Evolutionary conservation across 306 rosid species (phyloP), one percentile per base, ranked within the genome.

Genomic region (Prinsepia uniflora): DNA sequence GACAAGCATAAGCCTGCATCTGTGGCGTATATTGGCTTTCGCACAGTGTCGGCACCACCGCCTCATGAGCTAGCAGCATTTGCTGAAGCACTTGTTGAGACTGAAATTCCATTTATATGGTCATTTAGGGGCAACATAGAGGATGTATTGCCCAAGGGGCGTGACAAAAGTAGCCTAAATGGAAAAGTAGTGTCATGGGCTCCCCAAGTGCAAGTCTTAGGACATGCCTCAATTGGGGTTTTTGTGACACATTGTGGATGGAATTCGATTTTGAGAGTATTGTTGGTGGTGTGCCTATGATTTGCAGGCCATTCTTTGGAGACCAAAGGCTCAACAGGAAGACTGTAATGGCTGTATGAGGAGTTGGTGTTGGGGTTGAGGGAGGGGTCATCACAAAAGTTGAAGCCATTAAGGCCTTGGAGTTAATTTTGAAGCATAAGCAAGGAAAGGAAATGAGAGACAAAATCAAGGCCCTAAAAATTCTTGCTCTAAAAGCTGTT

Each of bases 121-220:
- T 82, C 94, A 3, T 81, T 78, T 48, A 81, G 75, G 19, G 95
- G 87, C 2, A 65, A 76, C 4, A 74, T 72, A 10, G 78, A 86
- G 50, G 80, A 80, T 39, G 48, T 61, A 22, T 57, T 90, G 17
- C 85, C 89, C 1, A 34, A 80, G 5, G 86, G 85, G 5, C 73
- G 77, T 60, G 10, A 72, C 7, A 77, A 80, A 63, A 76, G 71
- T 24, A 61, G 36, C 8, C 20, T 45, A 6, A 57, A 30, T 15
- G 96, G 95, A 4, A 90, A 83, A 54, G 22, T 84, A 24, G 86
- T 88, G 57, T 50, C 86, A 0, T 90, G 96, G 96, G 87, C 92
- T 0, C 88, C 90, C 0, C 96, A 90, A 48, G 2, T 34, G 53
- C 76, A 72, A 22, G 81, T 86, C 63, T 72, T 88, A 10, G 65